Base-by-base conservation (phyloP, 768 basidiomycete species). In the Leccinum incarnatum region DNA sequence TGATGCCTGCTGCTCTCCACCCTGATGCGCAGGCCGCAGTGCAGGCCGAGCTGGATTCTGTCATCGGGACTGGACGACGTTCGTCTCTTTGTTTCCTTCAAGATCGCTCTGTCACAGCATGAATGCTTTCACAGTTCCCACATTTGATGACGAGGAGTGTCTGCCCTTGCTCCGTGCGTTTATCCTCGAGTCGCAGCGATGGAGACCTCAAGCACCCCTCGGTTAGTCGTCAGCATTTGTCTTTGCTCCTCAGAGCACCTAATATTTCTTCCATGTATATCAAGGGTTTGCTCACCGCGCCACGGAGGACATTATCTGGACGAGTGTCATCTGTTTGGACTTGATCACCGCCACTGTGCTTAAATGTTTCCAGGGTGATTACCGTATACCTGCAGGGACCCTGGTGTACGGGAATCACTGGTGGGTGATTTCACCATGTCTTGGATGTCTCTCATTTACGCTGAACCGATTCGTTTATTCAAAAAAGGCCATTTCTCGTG, bases 41-140 rank as follows among this genome's bases (percentile, higher is more conserved):
- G 1, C 82, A 83, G 47, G 76, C 77, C n/a, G 81, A 87, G 59
- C 68, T 87, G 2, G 83, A 84, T 56, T 49, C 56, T 3, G 75
- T 84, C 4, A 64, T 84, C 25, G 83, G 82, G 0, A 63, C 68
- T 1, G 74, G 54, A 40, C 57, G 59, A 42, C 32, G 66, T 55
- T 27, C 12, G 59, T 54, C 7, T 19, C 5, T 23, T 14, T 46
- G 25, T 29, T 15, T 46, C 7, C 19, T 34, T 32, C 8, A 25
- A 23, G 15, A 25, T 8, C 11, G 5, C 4, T 15, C 12, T 10
- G 6, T 32, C 27, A 32, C 1, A 37, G 23, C 11, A 12, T 40
- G 37, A 54, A 19, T 2, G 2, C 12, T 36, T 50, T 48, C 23
- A 21, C 52, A 77, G 76, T 69, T 12, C 77, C 78, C 0, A 70